Evolutionary conservation across 768 basidiomycete genomes (phyloP), one percentile per base, ranked within the genome.

Genomic region (Lactarius quietus): DNA sequence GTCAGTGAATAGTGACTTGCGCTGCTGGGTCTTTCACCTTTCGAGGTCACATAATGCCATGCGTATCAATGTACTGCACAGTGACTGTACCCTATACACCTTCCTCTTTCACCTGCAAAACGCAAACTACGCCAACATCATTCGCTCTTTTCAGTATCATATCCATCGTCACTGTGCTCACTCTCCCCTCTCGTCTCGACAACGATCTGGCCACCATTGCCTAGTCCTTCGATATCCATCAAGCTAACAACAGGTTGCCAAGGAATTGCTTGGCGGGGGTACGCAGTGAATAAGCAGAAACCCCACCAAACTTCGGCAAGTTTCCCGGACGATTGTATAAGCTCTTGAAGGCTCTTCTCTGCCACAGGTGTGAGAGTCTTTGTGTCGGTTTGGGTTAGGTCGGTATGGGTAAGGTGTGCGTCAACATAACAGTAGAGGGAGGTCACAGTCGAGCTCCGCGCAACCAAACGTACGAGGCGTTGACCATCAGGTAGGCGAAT

Each of bases 351-450:
- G 20, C 73, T 77, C 26, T 74, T 67, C 55, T 79, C 75, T 31
- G 77, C 76, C 8, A 68, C 66, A 15, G 62, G 33, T 2, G 53
- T 60, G 1, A 72, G 80, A 8, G 74, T 75, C 6, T 84, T 82
- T 0, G 71, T 1, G 67, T 63, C 0, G 83, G 82, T 68, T 86
- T 84, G 5, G 75, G 77, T 3, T 74, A 75, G 1, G 77, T 78
- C 71, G 7, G 76, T 58, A 0, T 86, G 84, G 31, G 85, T 77
- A 59, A 84, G 78, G 33, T 85, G 81, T 31, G 81, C 75, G 68
- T 92, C 94, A 58, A 90, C 88, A 68, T 84, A 88, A 5, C 86
- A 84, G 71, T 92, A 95, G 1, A 95, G 80, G 20, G 81, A 76
- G 1, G 86, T 87, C 43, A 93, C 72, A 3, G 81, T 79, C 18